These are phyloP conservation scores for Phyllosticta ampelicida DNA, from an alignment of 2,329 filamentous ascomycete species.

Conservation along the genomic window DNA sequence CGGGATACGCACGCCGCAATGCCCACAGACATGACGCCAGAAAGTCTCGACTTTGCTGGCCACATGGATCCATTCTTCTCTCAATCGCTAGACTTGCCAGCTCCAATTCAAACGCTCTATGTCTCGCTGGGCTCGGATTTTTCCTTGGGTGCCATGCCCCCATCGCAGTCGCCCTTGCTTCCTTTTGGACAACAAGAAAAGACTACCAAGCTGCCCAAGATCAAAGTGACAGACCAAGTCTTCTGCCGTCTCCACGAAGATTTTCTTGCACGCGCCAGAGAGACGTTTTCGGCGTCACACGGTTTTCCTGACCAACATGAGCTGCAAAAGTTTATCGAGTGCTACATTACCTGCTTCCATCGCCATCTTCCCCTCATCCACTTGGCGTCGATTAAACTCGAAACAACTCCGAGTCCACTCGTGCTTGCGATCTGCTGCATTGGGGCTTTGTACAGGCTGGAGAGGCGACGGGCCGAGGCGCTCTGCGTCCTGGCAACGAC, in stretches of 20 bases:
- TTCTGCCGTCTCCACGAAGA: slow-evolving; percentile 13
- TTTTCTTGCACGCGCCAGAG: slow-evolving; percentile 8
- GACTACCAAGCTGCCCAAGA: background rate
- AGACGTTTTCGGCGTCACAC: slow-evolving; percentile 8
- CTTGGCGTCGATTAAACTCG: slow-evolving; percentile 21
- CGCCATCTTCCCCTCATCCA: slow-evolving; percentile 25
- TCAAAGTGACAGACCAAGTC: slow-evolving; percentile 1
- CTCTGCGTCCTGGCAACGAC: slow-evolving; percentile 15
- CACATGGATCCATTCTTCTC: slow-evolving; percentile 4
- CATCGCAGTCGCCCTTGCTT: background rate
- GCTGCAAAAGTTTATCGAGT: slow-evolving; percentile 20
- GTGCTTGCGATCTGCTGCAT: slow-evolving; percentile 27
- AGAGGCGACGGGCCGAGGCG: slow-evolving; percentile 20
- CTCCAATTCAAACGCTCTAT: background rate
- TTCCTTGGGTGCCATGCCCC: background rate
- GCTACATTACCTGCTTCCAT: slow-evolving; percentile 25
- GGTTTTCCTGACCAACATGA: slow-evolving; percentile 15
- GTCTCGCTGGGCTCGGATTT: background rate
- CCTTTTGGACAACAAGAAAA: background rate
- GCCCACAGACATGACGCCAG: background rate
- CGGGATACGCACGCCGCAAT: background rate
- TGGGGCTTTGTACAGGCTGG: slow-evolving; percentile 24
- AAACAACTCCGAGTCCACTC: slow-evolving; percentile 19
- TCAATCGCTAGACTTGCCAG: background rate
- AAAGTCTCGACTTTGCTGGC: slow-evolving; percentile 5